Evolutionary conservation across 2,329 filamentous ascomycete genomes (phyloP).

Genomic region (Cladosporium sp.): DNA sequence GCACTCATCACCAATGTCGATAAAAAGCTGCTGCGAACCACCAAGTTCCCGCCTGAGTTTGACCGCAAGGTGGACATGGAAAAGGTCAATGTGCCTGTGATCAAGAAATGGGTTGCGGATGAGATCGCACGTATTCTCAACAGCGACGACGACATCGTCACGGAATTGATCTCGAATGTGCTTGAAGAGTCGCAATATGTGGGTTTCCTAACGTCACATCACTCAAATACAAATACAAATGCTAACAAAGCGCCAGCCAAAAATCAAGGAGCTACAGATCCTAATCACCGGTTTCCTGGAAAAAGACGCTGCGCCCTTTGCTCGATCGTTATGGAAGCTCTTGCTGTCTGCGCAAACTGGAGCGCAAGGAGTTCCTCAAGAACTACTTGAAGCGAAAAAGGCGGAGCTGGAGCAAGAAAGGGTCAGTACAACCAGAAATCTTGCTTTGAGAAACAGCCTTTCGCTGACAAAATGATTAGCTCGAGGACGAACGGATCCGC

Average conservation of each 20-base stretch:
- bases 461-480: slow-evolving; percentile 47
- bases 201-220: slow-evolving; percentile 37
- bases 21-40: slow-evolving; percentile 81
- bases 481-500: slow-evolving; percentile 76
- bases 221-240: neutral
- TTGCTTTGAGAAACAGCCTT: neutral
- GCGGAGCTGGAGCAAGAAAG: slow-evolving; percentile 91
- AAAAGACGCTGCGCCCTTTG: slow-evolving; percentile 83
- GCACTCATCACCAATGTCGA: slow-evolving; percentile 67
- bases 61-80: slow-evolving; percentile 93
- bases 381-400: slow-evolving; percentile 94
- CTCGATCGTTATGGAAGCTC: slow-evolving; percentile 89
- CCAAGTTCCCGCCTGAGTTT: slow-evolving; percentile 91
- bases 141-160: slow-evolving; percentile 93
- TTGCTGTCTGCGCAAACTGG: slow-evolving; percentile 85
- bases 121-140: slow-evolving; percentile 83
- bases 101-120: slow-evolving; percentile 98
- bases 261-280: slow-evolving; percentile 93
- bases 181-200: slow-evolving; percentile 74
- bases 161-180: slow-evolving; percentile 70
- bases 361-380: slow-evolving; percentile 86
- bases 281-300: slow-evolving; percentile 93
- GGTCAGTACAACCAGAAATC: slow-evolving; percentile 46
- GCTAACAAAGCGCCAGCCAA: slow-evolving; percentile 57
- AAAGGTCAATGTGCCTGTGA: slow-evolving; percentile 94